phyloP scores from a whole-genome alignment of 176 grass and related monocot genomes.

The Typha latifolia region DNA sequence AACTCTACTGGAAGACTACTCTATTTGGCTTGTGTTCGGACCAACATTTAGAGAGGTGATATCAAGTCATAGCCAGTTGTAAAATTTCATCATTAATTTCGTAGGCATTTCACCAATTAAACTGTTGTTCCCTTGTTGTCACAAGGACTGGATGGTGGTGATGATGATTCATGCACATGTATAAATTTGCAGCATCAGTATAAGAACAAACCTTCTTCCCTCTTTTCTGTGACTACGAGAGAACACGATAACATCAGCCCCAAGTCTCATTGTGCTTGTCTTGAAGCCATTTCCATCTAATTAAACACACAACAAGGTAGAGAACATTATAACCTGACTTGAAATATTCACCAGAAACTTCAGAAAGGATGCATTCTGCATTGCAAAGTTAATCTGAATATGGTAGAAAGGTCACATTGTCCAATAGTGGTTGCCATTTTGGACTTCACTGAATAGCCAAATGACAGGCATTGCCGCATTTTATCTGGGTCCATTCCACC shows the following conservation, averaged over 20 bases:
- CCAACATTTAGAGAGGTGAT: too few species aligned
- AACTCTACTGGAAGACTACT: too few species aligned
- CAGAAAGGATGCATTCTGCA: background rate
- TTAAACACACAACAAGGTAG: slow-evolving; percentile 16
- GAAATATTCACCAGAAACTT: background rate
- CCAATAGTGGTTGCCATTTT: slow-evolving; percentile 84
- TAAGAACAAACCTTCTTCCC: slow-evolving; percentile 56
- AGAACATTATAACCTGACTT: background rate
- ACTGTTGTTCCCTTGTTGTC: background rate
- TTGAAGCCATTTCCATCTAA: slow-evolving; percentile 99
- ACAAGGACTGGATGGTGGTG: background rate
- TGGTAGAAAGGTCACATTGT: slow-evolving; percentile 58
- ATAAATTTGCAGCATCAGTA: background rate
- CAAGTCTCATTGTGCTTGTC: slow-evolving; percentile 98
- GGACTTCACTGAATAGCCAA: slow-evolving; percentile 88
- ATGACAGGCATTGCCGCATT: slow-evolving; percentile 98
- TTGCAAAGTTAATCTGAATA: background rate
- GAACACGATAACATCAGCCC: slow-evolving; percentile 91
- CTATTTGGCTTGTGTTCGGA: too few species aligned
- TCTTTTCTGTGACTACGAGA: slow-evolving; percentile 59
- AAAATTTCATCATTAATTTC: too few species aligned
- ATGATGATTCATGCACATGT: background rate
- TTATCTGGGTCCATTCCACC: slow-evolving; percentile 94
- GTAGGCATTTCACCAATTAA: background rate
- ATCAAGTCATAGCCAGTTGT: too few species aligned